A percentile compares a stretch with the other conserved stretches of the same genome.
Evolutionary conservation across 805 yeast species (phyloP).

Genomic region (Martiniozyma abietophila): DNA sequence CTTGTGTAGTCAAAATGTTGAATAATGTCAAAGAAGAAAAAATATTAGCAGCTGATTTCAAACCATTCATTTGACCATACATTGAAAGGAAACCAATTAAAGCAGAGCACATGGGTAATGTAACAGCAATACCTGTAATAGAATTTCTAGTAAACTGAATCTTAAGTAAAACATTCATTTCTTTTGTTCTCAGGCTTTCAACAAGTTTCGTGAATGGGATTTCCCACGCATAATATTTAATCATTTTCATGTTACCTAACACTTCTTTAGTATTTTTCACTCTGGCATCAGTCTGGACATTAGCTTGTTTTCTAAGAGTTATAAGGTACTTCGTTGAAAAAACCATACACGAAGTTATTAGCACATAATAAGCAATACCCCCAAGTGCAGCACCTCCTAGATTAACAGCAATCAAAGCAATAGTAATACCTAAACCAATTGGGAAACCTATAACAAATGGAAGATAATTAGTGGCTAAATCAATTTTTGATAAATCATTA

Average conservation of each 20-base stretch:
- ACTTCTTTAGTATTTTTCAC: constrained; percentile 72
- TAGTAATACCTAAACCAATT: constrained; percentile 49
- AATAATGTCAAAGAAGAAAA: constrained; percentile 67
- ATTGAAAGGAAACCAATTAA: constrained; percentile 43
- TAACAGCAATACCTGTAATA: constrained; percentile 54
- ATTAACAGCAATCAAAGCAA: constrained; percentile 55
- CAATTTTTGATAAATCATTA: constrained; percentile 74
- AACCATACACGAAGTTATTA: constrained; percentile 42
- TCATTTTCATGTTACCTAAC: constrained; percentile 65
- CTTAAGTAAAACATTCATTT: constrained; percentile 49
- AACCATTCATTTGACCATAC: constrained; percentile 28
- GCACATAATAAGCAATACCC: constrained; percentile 50
- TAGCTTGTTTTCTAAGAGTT: constrained; percentile 45
- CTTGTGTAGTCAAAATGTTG: constrained; percentile 49
- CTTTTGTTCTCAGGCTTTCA: constrained; percentile 45
- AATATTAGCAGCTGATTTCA: constrained; percentile 48
- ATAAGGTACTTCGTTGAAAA: constrained; percentile 43
- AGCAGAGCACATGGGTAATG: constrained; percentile 64
- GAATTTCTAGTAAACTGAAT: constrained; percentile 59
- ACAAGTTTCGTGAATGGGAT: constrained; percentile 57
- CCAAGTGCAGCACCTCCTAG: constrained; percentile 67
- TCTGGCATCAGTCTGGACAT: constrained; percentile 63
- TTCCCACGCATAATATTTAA: constrained; percentile 91
- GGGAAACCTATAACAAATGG: constrained; percentile 60
- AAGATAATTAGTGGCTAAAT: constrained; percentile 62